phyloP scores from a whole-genome alignment of 208 protist species.

The Lotmaria passim region DNA sequence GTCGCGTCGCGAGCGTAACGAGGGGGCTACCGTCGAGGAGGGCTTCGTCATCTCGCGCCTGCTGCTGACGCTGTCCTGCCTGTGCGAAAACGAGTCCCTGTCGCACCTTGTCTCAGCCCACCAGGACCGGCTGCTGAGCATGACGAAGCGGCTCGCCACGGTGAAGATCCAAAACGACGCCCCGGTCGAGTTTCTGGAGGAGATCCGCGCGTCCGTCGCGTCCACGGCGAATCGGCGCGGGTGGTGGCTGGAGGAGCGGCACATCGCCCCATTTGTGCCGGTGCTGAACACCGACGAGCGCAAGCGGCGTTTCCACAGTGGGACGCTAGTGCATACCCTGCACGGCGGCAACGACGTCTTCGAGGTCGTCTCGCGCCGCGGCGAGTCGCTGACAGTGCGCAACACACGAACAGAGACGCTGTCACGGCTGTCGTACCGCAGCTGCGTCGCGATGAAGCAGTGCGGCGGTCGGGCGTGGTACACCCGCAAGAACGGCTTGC shows the following conservation, averaged over 20 bases:
- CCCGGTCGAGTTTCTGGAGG: slow-evolving; percentile 69
- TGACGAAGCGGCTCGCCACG: slow-evolving; percentile 71
- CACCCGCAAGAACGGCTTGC: slow-evolving; percentile 66
- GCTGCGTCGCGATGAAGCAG: slow-evolving; percentile 86
- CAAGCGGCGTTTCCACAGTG: slow-evolving; percentile 50
- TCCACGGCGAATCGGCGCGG: slow-evolving; percentile 49
- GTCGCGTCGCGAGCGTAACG: slow-evolving; percentile 36
- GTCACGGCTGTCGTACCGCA: slow-evolving; percentile 34
- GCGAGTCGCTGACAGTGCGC: slow-evolving; percentile 34
- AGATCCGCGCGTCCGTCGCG: slow-evolving; percentile 72
- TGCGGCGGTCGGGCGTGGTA: slow-evolving; percentile 69
- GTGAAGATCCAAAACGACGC: slow-evolving; percentile 81
- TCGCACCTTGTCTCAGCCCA: slow-evolving; percentile 65
- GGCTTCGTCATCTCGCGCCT: slow-evolving; percentile 88
- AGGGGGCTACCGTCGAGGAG: slow-evolving; percentile 62
- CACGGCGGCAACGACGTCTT: slow-evolving; percentile 26
- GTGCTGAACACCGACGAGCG: slow-evolving; percentile 54
- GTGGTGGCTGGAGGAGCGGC: slow-evolving; percentile 32
- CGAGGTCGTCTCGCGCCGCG: slow-evolving; percentile 31
- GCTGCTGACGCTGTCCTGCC: slow-evolving; percentile 80
- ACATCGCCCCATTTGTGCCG: slow-evolving; percentile 70
- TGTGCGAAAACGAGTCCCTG: slow-evolving; percentile 82
- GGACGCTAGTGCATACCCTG: slow-evolving; percentile 55
- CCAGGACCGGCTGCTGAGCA: slow-evolving; percentile 50
- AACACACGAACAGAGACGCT: slow-evolving; percentile 26